phyloP scores from a whole-genome alignment of 1,284 basidiomycete species.

The Leucoagaricus sp. region DNA sequence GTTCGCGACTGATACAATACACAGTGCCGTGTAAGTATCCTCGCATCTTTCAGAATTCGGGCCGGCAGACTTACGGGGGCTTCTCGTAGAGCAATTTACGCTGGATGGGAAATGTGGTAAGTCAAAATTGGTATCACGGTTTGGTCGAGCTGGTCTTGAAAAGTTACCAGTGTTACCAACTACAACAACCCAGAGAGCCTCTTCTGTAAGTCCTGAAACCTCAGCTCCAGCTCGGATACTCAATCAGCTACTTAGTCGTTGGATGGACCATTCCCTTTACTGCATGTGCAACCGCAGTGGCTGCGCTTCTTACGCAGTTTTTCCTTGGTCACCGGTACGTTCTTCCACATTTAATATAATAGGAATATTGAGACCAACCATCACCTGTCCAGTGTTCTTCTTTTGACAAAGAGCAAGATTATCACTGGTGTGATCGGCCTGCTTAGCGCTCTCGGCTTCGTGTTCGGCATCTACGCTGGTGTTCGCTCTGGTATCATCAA shows the following conservation, averaged over 20 bases:
- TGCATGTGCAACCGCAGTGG: conserved; percentile 40
- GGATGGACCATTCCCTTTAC: conserved; percentile 47
- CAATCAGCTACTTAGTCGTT: conserved; percentile 28
- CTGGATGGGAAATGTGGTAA: conserved; percentile 43
- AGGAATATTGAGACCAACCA: not conserved
- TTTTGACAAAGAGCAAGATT: conserved; percentile 36
- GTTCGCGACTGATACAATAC: conserved; percentile 45
- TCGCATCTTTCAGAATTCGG: not conserved
- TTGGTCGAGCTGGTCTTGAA: not conserved
- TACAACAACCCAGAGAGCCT: conserved; percentile 38
- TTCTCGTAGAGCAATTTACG: conserved; percentile 38
- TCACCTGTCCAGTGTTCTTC: conserved; percentile 25
- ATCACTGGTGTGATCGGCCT: conserved; percentile 35
- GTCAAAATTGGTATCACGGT: conserved; percentile 5
- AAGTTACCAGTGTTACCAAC: conserved; percentile 38
- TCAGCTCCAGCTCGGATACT: not conserved
- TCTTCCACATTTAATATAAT: not conserved
- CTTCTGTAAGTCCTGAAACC: conserved; percentile 26
- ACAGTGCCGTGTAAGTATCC: conserved; percentile 42
- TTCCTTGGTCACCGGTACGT: conserved; percentile 44
- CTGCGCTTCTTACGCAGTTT: conserved; percentile 42
- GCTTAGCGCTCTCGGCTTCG: conserved; percentile 35
- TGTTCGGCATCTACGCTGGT: conserved; percentile 39
- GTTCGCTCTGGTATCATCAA: conserved; percentile 38
- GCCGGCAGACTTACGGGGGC: not conserved